Percentiles rank a stretch among this genome's conserved stretches.
Evolutionary conservation across 2,329 filamentous ascomycete species (phyloP).

Genomic region (Curvularia sp.): DNA sequence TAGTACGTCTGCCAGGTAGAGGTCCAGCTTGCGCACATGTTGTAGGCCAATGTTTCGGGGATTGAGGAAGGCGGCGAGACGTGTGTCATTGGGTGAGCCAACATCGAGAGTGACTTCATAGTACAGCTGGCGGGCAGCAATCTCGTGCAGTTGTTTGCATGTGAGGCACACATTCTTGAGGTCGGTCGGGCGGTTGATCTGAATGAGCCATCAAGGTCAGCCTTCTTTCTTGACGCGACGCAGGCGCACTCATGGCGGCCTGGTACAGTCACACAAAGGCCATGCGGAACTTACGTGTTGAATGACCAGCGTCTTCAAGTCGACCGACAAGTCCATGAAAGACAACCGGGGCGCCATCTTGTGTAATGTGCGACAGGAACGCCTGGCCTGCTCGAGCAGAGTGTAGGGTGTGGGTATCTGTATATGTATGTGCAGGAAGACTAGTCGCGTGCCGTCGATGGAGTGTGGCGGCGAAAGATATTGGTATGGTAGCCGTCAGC

Average conservation of each 20-base stretch:
- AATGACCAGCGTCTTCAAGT: constrained; percentile 51
- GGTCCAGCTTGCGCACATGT: constrained; percentile 55
- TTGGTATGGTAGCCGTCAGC: not conserved
- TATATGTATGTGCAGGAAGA: not conserved
- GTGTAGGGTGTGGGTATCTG: not conserved
- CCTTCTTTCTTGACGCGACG: not conserved
- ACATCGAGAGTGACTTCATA: constrained; percentile 57
- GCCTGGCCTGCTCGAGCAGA: not conserved
- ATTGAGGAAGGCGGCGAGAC: constrained; percentile 55
- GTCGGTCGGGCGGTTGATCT: constrained; percentile 57
- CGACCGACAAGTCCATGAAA: constrained; percentile 48
- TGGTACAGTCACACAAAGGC: not conserved
- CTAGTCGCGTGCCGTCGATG: too few relatives aligned
- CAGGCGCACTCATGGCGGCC: not conserved
- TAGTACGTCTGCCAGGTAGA: constrained; percentile 54
- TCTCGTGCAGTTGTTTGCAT: constrained; percentile 56
- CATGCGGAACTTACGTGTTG: constrained; percentile 42
- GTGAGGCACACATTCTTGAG: constrained; percentile 57
- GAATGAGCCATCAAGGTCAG: constrained; percentile 22
- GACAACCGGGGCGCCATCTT: constrained; percentile 37
- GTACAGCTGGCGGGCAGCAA: constrained; percentile 57
- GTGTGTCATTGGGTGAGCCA: constrained; percentile 53
- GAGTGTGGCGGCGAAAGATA: not conserved
- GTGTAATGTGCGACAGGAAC: not conserved
- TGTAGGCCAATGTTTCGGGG: constrained; percentile 57